phyloP scores from a whole-genome alignment of 2,329 filamentous ascomycete species.

The Kalmusia sp. region DNA sequence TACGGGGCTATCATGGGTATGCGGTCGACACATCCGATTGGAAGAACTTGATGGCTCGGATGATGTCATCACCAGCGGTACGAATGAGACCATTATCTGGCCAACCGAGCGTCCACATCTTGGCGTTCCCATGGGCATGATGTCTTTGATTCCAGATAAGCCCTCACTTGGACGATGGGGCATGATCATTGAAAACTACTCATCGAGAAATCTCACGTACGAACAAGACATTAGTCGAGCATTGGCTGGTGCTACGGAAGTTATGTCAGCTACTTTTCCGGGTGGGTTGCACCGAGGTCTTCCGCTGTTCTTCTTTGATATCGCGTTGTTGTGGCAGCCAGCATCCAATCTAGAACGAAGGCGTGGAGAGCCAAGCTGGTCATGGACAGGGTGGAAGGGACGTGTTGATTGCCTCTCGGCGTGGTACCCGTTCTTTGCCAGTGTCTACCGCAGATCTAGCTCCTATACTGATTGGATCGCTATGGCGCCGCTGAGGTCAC shows the following conservation, averaged over 20 bases:
- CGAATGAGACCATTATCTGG: not conserved
- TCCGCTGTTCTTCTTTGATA: conserved; percentile 23
- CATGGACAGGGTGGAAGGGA: conserved; percentile 13
- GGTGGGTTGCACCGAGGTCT: conserved; percentile 20
- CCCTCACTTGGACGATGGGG: conserved; percentile 11
- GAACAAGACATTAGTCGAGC: conserved; percentile 10
- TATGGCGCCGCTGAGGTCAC: not conserved
- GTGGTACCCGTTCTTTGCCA: conserved; percentile 1
- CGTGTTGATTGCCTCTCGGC: not conserved
- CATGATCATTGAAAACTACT: conserved; percentile 12
- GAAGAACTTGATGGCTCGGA: not conserved
- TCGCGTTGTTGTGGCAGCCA: conserved; percentile 21
- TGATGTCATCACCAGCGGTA: not conserved
- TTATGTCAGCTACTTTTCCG: conserved; percentile 11
- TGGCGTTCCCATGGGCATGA: conserved; percentile 13
- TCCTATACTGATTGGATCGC: not conserved
- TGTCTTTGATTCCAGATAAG: conserved; percentile 7
- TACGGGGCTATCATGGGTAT: conserved; percentile 12
- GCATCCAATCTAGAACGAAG: not conserved
- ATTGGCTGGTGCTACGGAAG: conserved; percentile 16
- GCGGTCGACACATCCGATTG: not conserved
- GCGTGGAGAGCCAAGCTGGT: conserved; percentile 12
- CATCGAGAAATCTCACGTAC: conserved; percentile 6
- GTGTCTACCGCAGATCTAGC: not conserved
- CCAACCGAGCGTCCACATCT: conserved; percentile 9